phyloP scores from a whole-genome alignment of 352 stramenopile genomes.

The Pythium biforme region DNA sequence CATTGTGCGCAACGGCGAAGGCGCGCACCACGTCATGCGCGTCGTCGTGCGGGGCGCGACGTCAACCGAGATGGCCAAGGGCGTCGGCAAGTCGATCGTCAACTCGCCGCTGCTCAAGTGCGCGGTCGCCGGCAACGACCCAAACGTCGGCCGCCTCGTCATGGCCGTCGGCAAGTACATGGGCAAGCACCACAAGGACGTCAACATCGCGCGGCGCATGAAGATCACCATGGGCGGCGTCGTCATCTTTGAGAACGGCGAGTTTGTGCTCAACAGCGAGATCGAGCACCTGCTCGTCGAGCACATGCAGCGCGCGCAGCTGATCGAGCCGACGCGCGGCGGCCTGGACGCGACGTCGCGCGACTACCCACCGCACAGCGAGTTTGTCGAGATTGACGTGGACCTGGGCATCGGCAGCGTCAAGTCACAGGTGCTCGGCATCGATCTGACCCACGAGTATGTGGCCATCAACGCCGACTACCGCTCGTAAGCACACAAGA shows the following conservation, averaged over 20 bases:
- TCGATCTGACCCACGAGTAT: constrained; percentile 98
- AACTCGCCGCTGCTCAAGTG: constrained; percentile 98
- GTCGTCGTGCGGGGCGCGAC: constrained; percentile 88
- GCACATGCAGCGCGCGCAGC: constrained; percentile 94
- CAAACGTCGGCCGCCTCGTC: constrained; percentile 97
- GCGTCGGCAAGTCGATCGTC: constrained; percentile 90
- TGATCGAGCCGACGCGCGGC: constrained; percentile 78
- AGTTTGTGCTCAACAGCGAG: constrained; percentile 92
- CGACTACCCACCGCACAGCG: constrained; percentile 94
- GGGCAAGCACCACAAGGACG: constrained; percentile 90
- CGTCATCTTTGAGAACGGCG: constrained; percentile 93
- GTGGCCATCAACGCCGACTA: constrained; percentile 99
- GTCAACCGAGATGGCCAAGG: constrained; percentile 78
- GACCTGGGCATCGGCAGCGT: constrained; percentile 90
- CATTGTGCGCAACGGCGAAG: constrained; percentile 98
- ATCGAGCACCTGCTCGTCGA: constrained; percentile 91
- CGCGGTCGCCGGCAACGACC: constrained; percentile 97
- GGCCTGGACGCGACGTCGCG: constrained; percentile 75
- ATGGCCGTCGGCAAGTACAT: constrained; percentile 97
- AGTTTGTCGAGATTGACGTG: constrained; percentile 96
- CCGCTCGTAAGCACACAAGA: constrained; percentile 83
- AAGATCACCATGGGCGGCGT: constrained; percentile 90
- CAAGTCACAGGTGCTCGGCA: constrained; percentile 90
- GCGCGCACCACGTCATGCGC: constrained; percentile 96
- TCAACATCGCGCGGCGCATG: constrained; percentile 78